phyloP scores from a whole-genome alignment of 805 yeast species.

The Yarrowia sp. region DNA sequence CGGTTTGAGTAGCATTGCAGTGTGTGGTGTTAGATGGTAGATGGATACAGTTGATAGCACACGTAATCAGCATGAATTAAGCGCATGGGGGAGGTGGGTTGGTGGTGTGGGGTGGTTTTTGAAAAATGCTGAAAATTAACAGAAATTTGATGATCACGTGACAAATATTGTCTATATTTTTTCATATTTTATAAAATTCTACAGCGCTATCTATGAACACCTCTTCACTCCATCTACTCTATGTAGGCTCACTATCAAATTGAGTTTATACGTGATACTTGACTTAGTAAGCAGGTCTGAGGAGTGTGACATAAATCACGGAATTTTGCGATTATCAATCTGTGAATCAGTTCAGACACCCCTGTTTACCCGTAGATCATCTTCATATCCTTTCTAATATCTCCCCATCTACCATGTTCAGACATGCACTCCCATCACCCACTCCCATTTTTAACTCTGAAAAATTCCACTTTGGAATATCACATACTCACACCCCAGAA shows the following conservation, averaged over 20 bases:
- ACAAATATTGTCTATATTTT: too few species aligned
- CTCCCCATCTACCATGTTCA: not conserved
- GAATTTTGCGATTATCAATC: fast-evolving
- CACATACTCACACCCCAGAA: constrained; percentile 4
- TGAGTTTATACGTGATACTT: too few species aligned
- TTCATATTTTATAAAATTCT: too few species aligned
- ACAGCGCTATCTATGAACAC: too few species aligned
- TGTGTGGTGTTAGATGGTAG: not conserved
- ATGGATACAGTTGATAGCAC: not conserved
- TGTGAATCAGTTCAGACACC: too few species aligned
- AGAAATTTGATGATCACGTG: too few species aligned
- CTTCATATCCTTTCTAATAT: not conserved
- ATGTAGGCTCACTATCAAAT: too few species aligned
- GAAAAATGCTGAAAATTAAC: not conserved
- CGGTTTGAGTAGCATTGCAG: not conserved
- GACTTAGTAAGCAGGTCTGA: too few species aligned
- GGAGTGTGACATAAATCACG: too few species aligned
- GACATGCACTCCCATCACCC: not conserved
- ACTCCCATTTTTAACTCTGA: constrained; percentile 19
- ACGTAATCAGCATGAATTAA: constrained; percentile 25
- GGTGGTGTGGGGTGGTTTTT: not conserved
- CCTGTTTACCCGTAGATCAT: too few species aligned
- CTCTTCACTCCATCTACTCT: too few species aligned
- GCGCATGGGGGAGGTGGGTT: not conserved
- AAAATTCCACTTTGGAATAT: constrained; percentile 14